These are phyloP conservation scores for Cornus controversa DNA, from an alignment of 148 eudicot genomes.

Conservation along the genomic window DNA sequence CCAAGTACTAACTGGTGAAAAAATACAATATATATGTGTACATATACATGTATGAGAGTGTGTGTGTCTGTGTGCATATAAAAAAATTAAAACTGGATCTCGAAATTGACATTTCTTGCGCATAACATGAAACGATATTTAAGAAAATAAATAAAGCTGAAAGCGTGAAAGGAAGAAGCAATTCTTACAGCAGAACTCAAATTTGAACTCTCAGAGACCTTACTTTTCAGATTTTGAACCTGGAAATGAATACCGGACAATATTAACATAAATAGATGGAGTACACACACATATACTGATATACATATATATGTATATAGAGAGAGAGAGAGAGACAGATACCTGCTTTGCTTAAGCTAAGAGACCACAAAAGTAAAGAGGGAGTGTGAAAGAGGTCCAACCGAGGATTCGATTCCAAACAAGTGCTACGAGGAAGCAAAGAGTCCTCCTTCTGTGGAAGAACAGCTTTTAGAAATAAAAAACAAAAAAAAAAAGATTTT, in stretches of 20 bases:
- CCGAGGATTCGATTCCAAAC: no score
- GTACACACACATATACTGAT: no score
- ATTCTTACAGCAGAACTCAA: background rate
- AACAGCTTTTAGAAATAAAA: no score
- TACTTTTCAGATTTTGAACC: slow-evolving; percentile 3
- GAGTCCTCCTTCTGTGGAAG: no score
- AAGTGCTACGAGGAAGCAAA: no score
- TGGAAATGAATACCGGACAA: background rate
- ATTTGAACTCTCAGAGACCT: slow-evolving; percentile 4
- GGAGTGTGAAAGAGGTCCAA: background rate
- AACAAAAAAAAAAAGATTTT: no score
- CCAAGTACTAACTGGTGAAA: background rate
- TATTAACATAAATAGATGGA: no score
- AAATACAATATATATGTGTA: background rate
- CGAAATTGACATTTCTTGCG: slow-evolving; percentile 1
- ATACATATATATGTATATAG: background rate
- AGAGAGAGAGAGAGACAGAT: background rate
- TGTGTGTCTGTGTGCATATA: no score
- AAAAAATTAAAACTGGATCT: background rate
- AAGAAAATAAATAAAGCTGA: background rate
- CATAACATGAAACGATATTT: background rate
- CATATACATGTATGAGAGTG: background rate
- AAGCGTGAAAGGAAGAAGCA: background rate
- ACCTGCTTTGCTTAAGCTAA: background rate
- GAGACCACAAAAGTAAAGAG: background rate